Evolutionary conservation across 768 basidiomycete species (phyloP), one percentile per base, ranked within the genome.

Genomic region (Leccinum subtestaceum): DNA sequence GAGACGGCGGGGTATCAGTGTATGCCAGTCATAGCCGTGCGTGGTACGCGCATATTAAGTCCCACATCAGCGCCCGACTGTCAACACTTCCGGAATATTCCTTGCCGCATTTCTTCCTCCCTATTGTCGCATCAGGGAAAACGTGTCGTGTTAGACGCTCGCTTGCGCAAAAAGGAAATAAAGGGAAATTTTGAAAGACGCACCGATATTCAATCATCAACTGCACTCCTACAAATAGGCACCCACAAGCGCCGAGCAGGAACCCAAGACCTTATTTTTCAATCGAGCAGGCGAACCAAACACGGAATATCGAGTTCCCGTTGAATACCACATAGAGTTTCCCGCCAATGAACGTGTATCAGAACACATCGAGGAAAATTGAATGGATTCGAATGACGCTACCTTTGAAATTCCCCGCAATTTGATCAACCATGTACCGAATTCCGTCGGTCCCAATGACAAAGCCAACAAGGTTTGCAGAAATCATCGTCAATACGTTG

Each of bases 181-280:
- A 7, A 48, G 23, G 19, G 21, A 13, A 47, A 47, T 47, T 19
- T 15, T 5, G 8, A 5, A 57, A 7, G 4, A 77, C 87, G 19
- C 62, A 89, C 92, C 93, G 78, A 73, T 98, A 98, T 68, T 98
- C 96, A 60, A 98, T 93, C 96, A 98, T 97, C 48, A 96, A 70
- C 67, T 98, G 96, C 2, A 84, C 86, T 2, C 82, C 92, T 21
- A 93, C 80, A 67, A 95, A 98, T 12, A 98, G 48, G 66, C 85
- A 86, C 2, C 66, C 77, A 52, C 81, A 81, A 0, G 86, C 85
- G 5, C 80, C 69, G 1, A 82, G 51, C 60, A 93, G 71, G 73
- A 95, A 97, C 13, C 72, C 72, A 43, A 89, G 58, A 6, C 91
- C 92, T 93, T 45, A 19, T 19, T 45, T 57, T 49, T 47, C 10